Base-by-base conservation (phyloP, 305 asterid genomes). In the Fraxinus velutina region DNA sequence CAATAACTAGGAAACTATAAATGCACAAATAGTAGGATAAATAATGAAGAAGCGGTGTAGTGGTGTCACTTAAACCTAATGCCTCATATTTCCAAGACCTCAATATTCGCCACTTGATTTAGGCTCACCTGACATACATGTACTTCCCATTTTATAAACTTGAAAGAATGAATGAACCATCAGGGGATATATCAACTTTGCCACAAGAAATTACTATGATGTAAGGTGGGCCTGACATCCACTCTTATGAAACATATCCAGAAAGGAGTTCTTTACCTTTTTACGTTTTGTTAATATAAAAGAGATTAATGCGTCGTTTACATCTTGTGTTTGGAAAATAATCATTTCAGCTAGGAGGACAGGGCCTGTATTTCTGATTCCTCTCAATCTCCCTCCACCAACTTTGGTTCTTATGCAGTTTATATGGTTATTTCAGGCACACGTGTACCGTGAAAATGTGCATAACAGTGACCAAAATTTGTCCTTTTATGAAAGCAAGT, bases 391-490 rank as follows among this genome's bases (percentile, higher is more conserved):
- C 19, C 33, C 17, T 30, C 27, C 32, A 37, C 44, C 36, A 73
- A 30, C 76, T 73, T 27, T 70, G 27, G 78, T 71, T 34, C 52
- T 84, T 66, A 83, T 78, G 27, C 22, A 71, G 39, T 73, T 73
- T 42, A n/a, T 77, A 76, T 83, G 52, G 29, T 66, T 76, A 37
- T 86, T 73, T 73, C 91, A 94, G 98, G 98, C 98, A 77, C 98
- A 95, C 30, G 86, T 93, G 44, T 95, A 95, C 86, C 84, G 85
- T 79, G 88, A 88, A 86, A 80, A 84, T 42, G 62, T 44, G 9
- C 37, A 66, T 33, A 81, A 37, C 80, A 76, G 77, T 30, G 85
- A 68, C 66, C 83, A 75, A 79, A 77, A 39, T 64, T 47, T 62
- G 32, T 74, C 87, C 68, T 76, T 13, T 15, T 24, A 74, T 64